Evolutionary conservation across 192 early-diverging fungal species (phyloP).

Genomic region (Linderina pennispora): DNA sequence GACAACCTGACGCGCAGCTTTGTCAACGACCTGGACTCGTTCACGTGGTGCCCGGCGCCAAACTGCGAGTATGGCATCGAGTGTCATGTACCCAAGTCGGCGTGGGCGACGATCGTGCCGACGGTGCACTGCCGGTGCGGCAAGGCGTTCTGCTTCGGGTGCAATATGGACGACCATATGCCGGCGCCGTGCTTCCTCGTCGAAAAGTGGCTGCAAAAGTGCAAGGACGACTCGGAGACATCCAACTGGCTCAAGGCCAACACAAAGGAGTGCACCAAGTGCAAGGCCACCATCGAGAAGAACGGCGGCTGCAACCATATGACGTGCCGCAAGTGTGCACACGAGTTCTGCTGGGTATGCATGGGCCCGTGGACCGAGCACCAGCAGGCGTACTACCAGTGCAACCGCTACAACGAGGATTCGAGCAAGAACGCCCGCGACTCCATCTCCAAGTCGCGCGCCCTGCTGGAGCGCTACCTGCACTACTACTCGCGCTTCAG

Average conservation of each 20-base stretch:
- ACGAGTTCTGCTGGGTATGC: constrained; percentile 99
- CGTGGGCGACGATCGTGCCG: constrained; percentile 69
- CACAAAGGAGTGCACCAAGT: constrained; percentile 95
- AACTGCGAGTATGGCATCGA: constrained; percentile 94
- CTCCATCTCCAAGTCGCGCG: constrained; percentile 79
- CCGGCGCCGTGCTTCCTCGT: constrained; percentile 85
- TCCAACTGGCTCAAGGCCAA: constrained; percentile 95
- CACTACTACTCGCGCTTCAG: constrained; percentile 98
- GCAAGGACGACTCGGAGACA: constrained; percentile 96
- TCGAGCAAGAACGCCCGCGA: constrained; percentile 81
- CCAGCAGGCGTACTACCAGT: constrained; percentile 94
- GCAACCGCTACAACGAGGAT: constrained; percentile 95
- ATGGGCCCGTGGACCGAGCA: constrained; percentile 97
- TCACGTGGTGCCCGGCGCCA: constrained; percentile 93
- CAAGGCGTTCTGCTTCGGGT: constrained; percentile 89
- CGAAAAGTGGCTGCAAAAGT: constrained; percentile 87
- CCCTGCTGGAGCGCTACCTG: constrained; percentile 86
- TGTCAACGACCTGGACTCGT: constrained; percentile 79
- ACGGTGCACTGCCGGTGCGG: constrained; percentile 81
- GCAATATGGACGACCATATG: constrained; percentile 73
- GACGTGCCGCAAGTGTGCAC: constrained; percentile 95
- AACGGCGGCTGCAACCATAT: constrained; percentile 99
- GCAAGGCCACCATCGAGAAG: constrained; percentile 95
- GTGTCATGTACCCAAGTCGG: constrained; percentile 69
- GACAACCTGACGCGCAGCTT: constrained; percentile 72